Conservation (phyloP, 192 early-diverging fungal species). For the Backusella parvicylindrica region DNA sequence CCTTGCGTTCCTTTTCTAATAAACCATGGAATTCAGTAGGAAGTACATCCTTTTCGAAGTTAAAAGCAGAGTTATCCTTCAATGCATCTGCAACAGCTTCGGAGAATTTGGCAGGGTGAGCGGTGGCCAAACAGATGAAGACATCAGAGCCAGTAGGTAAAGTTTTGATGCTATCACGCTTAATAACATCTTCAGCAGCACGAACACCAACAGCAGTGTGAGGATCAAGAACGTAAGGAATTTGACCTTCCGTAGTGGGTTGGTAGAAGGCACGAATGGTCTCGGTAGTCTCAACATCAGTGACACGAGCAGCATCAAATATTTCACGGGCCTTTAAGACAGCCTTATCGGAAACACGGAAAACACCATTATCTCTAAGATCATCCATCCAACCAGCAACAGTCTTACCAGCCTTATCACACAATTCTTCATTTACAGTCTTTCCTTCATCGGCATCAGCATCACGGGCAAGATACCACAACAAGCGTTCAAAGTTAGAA, state of each 20-base stretch:
- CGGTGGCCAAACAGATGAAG: conserved; percentile 80
- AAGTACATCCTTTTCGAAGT: conserved; percentile 52
- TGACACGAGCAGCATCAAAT: conserved; percentile 74
- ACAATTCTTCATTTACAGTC: conserved; percentile 19
- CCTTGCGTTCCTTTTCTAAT: conserved; percentile 66
- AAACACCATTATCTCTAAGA: conserved; percentile 67
- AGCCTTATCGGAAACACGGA: conserved; percentile 60
- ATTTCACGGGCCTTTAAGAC: conserved; percentile 63
- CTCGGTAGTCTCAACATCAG: conserved; percentile 70
- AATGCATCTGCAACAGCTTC: conserved; percentile 82
- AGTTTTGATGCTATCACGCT: conserved; percentile 7
- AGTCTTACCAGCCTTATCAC: conserved; percentile 50
- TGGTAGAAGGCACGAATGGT: conserved; percentile 71
- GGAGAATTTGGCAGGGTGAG: conserved; percentile 95
- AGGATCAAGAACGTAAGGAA: conserved; percentile 86
- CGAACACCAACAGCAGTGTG: conserved; percentile 95
- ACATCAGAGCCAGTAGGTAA: conserved; percentile 28
- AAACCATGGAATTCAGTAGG: conserved; percentile 68
- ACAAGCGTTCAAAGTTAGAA: conserved; percentile 96
- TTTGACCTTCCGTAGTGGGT: conserved; percentile 35
- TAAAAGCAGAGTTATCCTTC: conserved; percentile 46
- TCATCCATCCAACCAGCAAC: conserved; percentile 77
- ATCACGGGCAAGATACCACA: conserved; percentile 86
- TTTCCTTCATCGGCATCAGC: conserved; percentile 38
- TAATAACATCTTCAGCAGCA: conserved; percentile 62